phyloP scores from a whole-genome alignment of 2,329 filamentous ascomycete genomes.

The Fusarium haematococcum region DNA sequence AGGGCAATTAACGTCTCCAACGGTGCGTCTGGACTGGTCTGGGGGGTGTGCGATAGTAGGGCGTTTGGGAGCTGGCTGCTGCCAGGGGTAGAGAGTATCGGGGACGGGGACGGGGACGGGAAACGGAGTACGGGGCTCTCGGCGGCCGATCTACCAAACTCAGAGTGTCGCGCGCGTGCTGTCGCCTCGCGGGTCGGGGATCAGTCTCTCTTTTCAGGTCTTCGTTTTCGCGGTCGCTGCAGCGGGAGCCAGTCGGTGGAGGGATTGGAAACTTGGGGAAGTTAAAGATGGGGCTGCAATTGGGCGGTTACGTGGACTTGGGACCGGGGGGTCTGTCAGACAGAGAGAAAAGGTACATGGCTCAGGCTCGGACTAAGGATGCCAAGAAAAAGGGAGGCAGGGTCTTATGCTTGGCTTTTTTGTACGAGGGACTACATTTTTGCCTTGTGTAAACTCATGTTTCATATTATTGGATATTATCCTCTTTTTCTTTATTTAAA shows the following conservation, averaged over 20 bases:
- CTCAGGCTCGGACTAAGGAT: slow-evolving; percentile 1
- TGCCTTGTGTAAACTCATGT: background rate
- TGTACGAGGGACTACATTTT: background rate
- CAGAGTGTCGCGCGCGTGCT: background rate
- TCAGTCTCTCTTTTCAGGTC: background rate
- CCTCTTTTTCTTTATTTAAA: background rate
- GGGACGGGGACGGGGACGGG: background rate
- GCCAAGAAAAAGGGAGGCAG: background rate
- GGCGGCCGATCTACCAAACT: background rate
- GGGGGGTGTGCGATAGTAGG: background rate
- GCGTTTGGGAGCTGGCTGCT: background rate
- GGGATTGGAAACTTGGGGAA: slow-evolving; percentile 20
- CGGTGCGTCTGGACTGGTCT: background rate
- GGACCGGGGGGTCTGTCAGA: slow-evolving; percentile 4
- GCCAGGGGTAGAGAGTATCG: background rate
- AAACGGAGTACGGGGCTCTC: background rate
- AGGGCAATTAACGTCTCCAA: background rate
- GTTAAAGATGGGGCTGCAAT: slow-evolving; percentile 37
- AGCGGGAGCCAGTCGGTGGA: slow-evolving; percentile 10
- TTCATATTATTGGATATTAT: background rate
- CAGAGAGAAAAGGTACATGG: slow-evolving; percentile 1
- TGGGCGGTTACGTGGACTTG: slow-evolving; percentile 38
- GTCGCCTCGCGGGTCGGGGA: background rate
- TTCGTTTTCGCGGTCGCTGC: background rate
- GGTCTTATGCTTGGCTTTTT: background rate